Evolutionary conservation across 2,329 filamentous ascomycete genomes (phyloP).

Genomic region (Calonectria honghensis): DNA sequence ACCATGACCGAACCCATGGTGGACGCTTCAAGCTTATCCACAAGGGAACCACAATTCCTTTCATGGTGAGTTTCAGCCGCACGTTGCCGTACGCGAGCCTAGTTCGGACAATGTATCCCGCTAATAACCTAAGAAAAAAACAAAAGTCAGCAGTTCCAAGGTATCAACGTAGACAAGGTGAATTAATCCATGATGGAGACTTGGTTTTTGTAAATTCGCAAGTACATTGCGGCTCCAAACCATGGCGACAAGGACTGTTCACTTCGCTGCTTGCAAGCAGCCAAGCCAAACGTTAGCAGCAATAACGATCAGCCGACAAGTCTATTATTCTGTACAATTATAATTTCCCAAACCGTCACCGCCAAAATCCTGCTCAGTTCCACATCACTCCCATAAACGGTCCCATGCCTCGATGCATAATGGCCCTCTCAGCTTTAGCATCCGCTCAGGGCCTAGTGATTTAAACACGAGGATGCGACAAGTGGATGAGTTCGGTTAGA

Average conservation of each 20-base stretch:
- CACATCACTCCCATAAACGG: neutral
- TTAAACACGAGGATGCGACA: neutral
- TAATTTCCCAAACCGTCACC: neutral
- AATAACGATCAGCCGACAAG: neutral
- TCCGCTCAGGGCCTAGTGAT: neutral
- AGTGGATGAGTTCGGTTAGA: neutral
- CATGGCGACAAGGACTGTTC: neutral
- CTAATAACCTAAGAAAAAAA: neutral
- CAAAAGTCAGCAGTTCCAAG: neutral
- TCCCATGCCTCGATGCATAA: neutral
- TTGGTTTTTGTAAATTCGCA: neutral
- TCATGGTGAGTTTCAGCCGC: neutral
- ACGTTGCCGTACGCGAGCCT: neutral
- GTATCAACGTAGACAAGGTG: neutral
- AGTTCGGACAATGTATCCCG: neutral
- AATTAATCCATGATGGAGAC: neutral
- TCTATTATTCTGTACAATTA: neutral
- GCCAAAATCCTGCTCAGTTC: neutral
- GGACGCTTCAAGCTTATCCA: neutral
- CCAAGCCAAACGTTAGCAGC: neutral
- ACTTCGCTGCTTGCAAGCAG: neutral
- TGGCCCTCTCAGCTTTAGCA: neutral
- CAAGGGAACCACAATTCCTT: neutral
- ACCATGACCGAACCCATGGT: neutral
- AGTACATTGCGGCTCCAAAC: neutral